Percentiles rank a stretch among this genome's conserved stretches.
phyloP scores from a whole-genome alignment of 345 rosid genomes.

The Pistacia vera region DNA sequence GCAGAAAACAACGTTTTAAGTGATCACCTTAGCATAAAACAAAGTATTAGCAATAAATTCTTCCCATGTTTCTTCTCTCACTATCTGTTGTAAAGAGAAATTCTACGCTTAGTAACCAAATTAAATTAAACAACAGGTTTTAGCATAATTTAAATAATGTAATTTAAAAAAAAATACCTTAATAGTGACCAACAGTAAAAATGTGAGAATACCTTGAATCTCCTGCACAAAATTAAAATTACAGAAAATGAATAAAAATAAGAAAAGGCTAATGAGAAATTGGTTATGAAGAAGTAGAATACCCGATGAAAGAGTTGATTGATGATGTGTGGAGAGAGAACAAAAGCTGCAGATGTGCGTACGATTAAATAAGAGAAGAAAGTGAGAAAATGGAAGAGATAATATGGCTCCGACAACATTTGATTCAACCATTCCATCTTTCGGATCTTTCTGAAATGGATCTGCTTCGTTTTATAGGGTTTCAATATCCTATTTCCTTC shows the following conservation, averaged over 20 bases:
- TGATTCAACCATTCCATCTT: slow-evolving; percentile 46
- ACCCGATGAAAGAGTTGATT: slow-evolving; percentile 54
- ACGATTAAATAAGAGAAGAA: slow-evolving; percentile 74
- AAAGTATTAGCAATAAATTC: slow-evolving; percentile 62
- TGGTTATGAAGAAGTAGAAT: not conserved
- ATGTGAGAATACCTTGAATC: slow-evolving; percentile 78
- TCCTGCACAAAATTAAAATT: slow-evolving; percentile 45
- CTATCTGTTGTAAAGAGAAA: slow-evolving; percentile 42
- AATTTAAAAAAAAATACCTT: slow-evolving; percentile 47
- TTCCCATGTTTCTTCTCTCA: slow-evolving; percentile 83
- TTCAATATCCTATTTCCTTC: not conserved
- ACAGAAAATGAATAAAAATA: not conserved
- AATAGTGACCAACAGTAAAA: slow-evolving; percentile 47
- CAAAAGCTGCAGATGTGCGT: slow-evolving; percentile 51
- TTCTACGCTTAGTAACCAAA: not conserved
- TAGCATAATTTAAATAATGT: not conserved
- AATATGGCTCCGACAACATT: slow-evolving; percentile 71
- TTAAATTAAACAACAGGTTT: not conserved
- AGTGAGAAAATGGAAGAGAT: slow-evolving; percentile 65
- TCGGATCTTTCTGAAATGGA: not conserved
- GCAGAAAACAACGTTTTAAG: not conserved
- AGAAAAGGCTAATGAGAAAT: not conserved
- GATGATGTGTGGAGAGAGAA: slow-evolving; percentile 52
- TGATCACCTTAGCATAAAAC: slow-evolving; percentile 68
- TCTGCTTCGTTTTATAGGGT: not conserved